phyloP scores from a whole-genome alignment of 2,329 filamentous ascomycete species.

The Colletotrichum costaricense region DNA sequence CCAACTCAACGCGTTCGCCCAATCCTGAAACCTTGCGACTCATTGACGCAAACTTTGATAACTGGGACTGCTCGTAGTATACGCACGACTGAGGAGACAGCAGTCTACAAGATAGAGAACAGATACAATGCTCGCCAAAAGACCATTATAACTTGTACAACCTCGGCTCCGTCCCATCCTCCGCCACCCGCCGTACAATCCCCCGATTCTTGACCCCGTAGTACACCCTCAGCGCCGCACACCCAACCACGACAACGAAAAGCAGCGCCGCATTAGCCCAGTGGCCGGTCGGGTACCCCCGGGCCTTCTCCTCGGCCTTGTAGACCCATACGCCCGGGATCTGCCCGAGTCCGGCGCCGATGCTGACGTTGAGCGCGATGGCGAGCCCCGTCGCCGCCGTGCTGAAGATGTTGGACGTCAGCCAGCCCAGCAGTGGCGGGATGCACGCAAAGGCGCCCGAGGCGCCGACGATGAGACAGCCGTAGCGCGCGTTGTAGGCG shows the following conservation, averaged over 20 bases:
- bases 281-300: slow-evolving; percentile 77
- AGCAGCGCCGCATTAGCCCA: slow-evolving; percentile 73
- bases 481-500: slow-evolving; percentile 72
- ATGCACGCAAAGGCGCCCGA: slow-evolving; percentile 76
- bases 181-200: slow-evolving; percentile 45
- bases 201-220: slow-evolving; percentile 62
- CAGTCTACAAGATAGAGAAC: neutral
- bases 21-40: neutral
- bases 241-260: slow-evolving; percentile 67
- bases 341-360: slow-evolving; percentile 75
- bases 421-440: slow-evolving; percentile 77
- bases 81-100: neutral
- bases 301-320: slow-evolving; percentile 68
- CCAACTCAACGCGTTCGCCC: neutral
- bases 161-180: slow-evolving; percentile 47
- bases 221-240: slow-evolving; percentile 64
- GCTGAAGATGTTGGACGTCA: slow-evolving; percentile 74
- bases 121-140: neutral
- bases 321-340: slow-evolving; percentile 82
- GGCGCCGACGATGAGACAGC: slow-evolving; percentile 75
- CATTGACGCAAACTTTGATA: neutral
- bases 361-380: slow-evolving; percentile 76
- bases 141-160: slow-evolving; percentile 53
- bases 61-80: neutral
- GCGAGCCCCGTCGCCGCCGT: slow-evolving; percentile 75